Percentiles rank a stretch among this genome's conserved stretches.
phyloP scores from a whole-genome alignment of 2,329 filamentous ascomycete species.

The Stromatinia cepivora region DNA sequence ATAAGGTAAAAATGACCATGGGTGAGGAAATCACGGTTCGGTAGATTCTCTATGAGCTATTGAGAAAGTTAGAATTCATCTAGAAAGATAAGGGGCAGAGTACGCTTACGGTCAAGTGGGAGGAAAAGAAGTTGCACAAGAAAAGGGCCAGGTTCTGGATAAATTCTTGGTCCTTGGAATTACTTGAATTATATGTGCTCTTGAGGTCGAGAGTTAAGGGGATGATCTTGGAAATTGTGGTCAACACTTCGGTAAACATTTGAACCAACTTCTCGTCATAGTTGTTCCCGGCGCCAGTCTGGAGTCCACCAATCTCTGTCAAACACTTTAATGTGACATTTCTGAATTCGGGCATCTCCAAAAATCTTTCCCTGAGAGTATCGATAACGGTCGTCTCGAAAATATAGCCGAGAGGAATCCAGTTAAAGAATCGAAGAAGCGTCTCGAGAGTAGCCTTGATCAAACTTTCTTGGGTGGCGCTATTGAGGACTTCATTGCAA shows the following conservation, averaged over 20 bases:
- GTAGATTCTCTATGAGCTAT: conserved; percentile 89
- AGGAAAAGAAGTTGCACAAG: conserved; percentile 94
- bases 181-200: conserved; percentile 86
- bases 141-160: conserved; percentile 96
- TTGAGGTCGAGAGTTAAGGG: conserved; percentile 88
- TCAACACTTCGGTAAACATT: conserved; percentile 98
- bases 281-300: conserved; percentile 71
- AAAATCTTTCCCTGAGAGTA: conserved; percentile 86
- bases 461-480: conserved; percentile 81
- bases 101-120: conserved; percentile 73
- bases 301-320: conserved; percentile 93
- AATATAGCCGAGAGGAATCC: conserved; percentile 97
- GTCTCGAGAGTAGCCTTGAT: conserved; percentile 98
- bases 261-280: conserved; percentile 96
- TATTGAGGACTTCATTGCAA: conserved; percentile 91
- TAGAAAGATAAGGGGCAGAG: not conserved
- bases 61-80: conserved; percentile 29
- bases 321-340: conserved; percentile 96
- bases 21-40: conserved; percentile 90
- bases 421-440: conserved; percentile 93
- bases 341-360: conserved; percentile 91
- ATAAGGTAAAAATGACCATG: conserved; percentile 98
- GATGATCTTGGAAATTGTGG: conserved; percentile 89
- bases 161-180: conserved; percentile 93
- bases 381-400: conserved; percentile 98